Base-by-base conservation (phyloP, 176 grass and related monocot species). In the Triticum monococcum region DNA sequence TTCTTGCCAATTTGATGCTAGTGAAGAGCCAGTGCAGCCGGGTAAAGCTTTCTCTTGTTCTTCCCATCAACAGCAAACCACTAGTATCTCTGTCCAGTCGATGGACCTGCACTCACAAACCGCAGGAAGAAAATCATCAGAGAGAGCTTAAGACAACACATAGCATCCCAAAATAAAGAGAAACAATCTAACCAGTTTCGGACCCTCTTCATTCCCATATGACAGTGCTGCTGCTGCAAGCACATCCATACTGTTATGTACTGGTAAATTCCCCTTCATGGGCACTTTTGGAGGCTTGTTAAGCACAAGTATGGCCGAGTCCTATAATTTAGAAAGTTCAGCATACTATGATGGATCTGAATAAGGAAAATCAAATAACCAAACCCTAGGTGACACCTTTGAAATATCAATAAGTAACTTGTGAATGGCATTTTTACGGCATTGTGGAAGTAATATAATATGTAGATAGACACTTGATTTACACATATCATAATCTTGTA, bases 221-320 rank as follows among this genome's bases (percentile, higher is more conserved):
- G 90, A 86, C 83, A 94, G 79, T 80, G 95, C 95, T 81, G 90
- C 95, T 68, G 92, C 92, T 41, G 95, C 92, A 88, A 97, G 84
- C 70, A 97, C 86, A 79, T 92, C 95, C 95, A 97, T 97, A 85
- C 92, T 92, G 31, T 97, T 97, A 85, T 94, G 95, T 74, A 97
- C 95, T 25, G 95, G 92, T 78, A 97, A 89, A 82, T 97, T n/a
- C 80, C 95, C 95, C 89, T 92, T 94, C 86, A 94, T 89, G 66
- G 90, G 95, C 50, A 97, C 84, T 89, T 97, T 97, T 1, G 90
- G 86, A 69, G 95, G 90, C 37, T 97, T 97, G 88, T 94, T 97
- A 72, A 94, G 92, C 78, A 97, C 88, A 88, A 94, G 80, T 80
- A 97, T 89, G 50, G 95, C 38, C 13, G 92, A 94, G 69, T 94